Percentiles rank a stretch among this genome's conserved stretches.
phyloP scores from a whole-genome alignment of 1,284 basidiomycete genomes.

The Puccinia coronata region DNA sequence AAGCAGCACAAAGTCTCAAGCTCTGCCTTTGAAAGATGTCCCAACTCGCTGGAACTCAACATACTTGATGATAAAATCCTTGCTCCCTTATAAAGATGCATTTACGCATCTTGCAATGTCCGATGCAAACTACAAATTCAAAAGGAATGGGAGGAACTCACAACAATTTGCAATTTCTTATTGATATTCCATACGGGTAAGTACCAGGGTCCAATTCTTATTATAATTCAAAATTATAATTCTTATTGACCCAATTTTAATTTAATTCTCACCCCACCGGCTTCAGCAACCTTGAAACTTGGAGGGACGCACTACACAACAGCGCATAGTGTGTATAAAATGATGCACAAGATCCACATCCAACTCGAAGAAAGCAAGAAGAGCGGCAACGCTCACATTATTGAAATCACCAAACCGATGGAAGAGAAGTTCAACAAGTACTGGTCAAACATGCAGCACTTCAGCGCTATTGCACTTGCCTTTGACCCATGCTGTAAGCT shows the following conservation, averaged over 20 bases:
- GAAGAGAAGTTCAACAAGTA: neutral
- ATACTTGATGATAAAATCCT: neutral
- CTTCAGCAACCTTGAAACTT: neutral
- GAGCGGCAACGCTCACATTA: neutral
- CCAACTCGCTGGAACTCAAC: constrained; percentile 6
- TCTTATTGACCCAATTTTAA: too few relatives aligned
- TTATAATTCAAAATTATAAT: too few relatives aligned
- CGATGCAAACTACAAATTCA: neutral
- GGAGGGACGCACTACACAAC: neutral
- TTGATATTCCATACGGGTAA: neutral
- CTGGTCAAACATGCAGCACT: neutral
- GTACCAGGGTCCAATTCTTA: neutral
- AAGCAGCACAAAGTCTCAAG: neutral
- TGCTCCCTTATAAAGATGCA: neutral
- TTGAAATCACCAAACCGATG: neutral
- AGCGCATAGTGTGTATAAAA: neutral
- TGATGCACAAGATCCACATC: neutral
- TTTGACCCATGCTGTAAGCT: neutral
- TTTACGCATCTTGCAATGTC: neutral
- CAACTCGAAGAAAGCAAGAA: neutral
- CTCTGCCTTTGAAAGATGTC: neutral
- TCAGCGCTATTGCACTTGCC: neutral
- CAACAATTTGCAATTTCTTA: neutral
- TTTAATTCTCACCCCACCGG: too few relatives aligned
- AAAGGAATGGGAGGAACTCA: neutral